Evolutionary conservation across 169 alveolate genomes (phyloP).

Genomic region (Cryptosporidium ubiquitum): DNA sequence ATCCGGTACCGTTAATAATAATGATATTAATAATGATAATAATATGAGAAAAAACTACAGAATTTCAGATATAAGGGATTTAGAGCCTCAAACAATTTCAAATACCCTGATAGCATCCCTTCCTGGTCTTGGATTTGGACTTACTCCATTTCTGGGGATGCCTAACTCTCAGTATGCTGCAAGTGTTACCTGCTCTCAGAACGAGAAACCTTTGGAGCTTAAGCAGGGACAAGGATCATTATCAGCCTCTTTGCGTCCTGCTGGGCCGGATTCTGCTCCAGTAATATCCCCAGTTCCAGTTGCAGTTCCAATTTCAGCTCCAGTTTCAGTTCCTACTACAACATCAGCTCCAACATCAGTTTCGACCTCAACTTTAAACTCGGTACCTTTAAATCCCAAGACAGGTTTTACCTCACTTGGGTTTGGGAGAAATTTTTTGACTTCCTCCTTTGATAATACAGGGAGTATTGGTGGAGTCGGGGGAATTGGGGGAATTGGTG

Average conservation of each 20-base stretch:
- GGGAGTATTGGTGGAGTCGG: neutral
- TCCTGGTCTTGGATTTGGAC: constrained; percentile 69
- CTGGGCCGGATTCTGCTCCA: neutral
- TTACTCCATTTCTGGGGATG: constrained; percentile 66
- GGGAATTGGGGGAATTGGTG: neutral
- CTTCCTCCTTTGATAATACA: neutral
- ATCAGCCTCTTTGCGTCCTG: neutral
- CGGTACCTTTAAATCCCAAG: neutral
- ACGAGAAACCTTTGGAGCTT: neutral
- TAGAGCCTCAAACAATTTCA: neutral
- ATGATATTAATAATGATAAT: neutral
- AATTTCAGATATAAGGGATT: neutral
- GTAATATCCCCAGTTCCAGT: neutral
- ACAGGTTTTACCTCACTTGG: neutral
- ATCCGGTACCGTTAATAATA: neutral
- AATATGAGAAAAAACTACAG: too few relatives aligned
- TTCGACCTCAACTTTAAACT: neutral
- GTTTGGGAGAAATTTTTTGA: neutral
- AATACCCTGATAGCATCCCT: constrained; percentile 49
- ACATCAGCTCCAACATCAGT: neutral
- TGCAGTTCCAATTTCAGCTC: neutral
- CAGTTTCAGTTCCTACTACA: neutral
- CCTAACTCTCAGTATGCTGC: constrained; percentile 66
- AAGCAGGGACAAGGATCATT: neutral
- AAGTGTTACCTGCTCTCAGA: neutral